Percentiles rank a stretch among this genome's conserved stretches.
phyloP scores from a whole-genome alignment of 164 flowering plant species.

The Echeveria elegans region DNA sequence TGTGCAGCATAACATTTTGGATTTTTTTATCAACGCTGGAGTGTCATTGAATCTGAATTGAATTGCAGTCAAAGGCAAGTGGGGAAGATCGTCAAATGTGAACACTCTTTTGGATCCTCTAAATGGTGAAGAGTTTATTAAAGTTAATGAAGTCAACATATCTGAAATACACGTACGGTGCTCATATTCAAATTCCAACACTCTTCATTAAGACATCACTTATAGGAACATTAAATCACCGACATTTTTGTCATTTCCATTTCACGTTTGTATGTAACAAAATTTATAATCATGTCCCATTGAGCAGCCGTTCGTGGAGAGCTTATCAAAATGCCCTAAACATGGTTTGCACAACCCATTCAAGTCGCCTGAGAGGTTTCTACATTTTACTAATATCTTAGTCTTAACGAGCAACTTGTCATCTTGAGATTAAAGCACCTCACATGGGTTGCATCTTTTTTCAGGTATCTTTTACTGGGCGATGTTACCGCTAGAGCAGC shows the following conservation, averaged over 20 bases:
- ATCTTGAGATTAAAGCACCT: not conserved
- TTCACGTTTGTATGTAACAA: too few relatives aligned
- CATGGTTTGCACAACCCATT: constrained; percentile 95
- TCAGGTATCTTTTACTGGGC: constrained; percentile 83
- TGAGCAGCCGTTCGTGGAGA: constrained; percentile 89
- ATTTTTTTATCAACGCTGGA: not conserved
- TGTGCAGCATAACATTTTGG: not conserved
- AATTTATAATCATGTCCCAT: not conserved
- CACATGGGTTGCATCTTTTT: not conserved
- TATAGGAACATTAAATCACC: not conserved
- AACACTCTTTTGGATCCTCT: constrained; percentile 71
- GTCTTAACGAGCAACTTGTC: not conserved
- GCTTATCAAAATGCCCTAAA: constrained; percentile 81
- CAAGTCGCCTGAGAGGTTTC: constrained; percentile 76
- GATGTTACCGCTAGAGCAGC: constrained; percentile 82
- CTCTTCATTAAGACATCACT: not conserved
- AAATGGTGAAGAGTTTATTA: constrained; percentile 83
- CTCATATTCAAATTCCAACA: not conserved
- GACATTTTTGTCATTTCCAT: not conserved
- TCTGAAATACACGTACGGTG: constrained; percentile 52
- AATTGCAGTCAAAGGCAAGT: constrained; percentile 67
- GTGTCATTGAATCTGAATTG: not conserved
- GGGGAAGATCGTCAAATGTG: constrained; percentile 61
- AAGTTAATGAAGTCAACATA: constrained; percentile 75
- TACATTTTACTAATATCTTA: not conserved